phyloP scores from a whole-genome alignment of 2,329 filamentous ascomycete genomes.

The Colletotrichum orbiculare region DNA sequence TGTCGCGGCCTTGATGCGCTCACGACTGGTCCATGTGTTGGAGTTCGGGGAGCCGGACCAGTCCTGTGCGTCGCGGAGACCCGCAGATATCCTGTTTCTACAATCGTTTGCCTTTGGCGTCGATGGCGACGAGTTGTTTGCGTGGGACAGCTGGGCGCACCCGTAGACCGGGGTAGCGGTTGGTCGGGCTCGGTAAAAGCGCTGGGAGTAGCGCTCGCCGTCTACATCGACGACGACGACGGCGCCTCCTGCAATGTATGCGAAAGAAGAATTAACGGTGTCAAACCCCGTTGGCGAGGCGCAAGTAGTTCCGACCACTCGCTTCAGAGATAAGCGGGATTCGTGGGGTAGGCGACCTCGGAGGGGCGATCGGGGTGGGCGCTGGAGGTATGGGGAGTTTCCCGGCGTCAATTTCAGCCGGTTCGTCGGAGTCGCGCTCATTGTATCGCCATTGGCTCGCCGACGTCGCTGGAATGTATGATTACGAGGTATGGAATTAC shows the following conservation, averaged over 20 bases:
- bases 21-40: slow-evolving; percentile 87
- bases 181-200: slow-evolving; percentile 90
- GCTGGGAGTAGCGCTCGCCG: slow-evolving; percentile 75
- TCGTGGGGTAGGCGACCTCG: slow-evolving; percentile 61
- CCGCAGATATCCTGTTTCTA: slow-evolving; percentile 64
- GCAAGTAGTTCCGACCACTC: slow-evolving; percentile 92
- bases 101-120: slow-evolving; percentile 72
- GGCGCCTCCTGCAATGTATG: slow-evolving; percentile 91
- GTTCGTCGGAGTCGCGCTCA: slow-evolving; percentile 69
- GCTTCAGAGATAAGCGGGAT: slow-evolving; percentile 76
- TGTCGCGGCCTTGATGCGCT: slow-evolving; percentile 93
- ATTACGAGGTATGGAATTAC: slow-evolving; percentile 20
- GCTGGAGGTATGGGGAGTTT: slow-evolving; percentile 76
- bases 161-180: slow-evolving; percentile 75
- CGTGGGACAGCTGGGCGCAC: slow-evolving; percentile 60
- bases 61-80: slow-evolving; percentile 60
- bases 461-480: slow-evolving; percentile 25
- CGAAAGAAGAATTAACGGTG: slow-evolving; percentile 80
- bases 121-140: slow-evolving; percentile 57
- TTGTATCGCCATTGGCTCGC: slow-evolving; percentile 64
- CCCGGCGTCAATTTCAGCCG: slow-evolving; percentile 79
- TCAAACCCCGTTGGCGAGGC: slow-evolving; percentile 88
- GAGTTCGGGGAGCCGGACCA: slow-evolving; percentile 72
- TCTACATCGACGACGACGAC: slow-evolving; percentile 89
- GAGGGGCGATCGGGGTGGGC: slow-evolving; percentile 72